Base-by-base conservation (phyloP, 2,329 filamentous ascomycete species). In the Hypoxylon sp. region DNA sequence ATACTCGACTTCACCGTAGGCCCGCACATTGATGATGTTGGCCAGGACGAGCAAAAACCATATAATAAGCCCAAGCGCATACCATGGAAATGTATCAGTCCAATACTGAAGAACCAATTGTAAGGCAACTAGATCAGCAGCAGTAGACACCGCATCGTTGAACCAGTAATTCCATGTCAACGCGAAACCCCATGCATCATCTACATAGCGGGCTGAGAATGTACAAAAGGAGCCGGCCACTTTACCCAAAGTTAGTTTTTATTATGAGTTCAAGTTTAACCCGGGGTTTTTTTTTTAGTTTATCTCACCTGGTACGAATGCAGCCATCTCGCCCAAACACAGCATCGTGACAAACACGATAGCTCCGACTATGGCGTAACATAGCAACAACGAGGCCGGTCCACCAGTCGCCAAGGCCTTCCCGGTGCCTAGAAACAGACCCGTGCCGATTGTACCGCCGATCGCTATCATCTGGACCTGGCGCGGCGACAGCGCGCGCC, bases 381-480 rank as follows among this genome's bases (percentile, higher is more conserved):
- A 83, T 47, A 90, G 83, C 10, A 90, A 79, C 71, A 89, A 83
- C 3, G 86, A 87, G 0, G 85, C 87, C 3, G 88, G 88, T 0
- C 88, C 88, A 31, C 87, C 88, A 0, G 83, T 88, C 0, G 87
- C 83, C 42, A 91, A 78, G 3, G 87, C 85, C 74, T 86, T 87
- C 9, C 88, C 88, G 0, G 87, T 89, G 31, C 88, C 88, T 5
- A 91, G 81, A 70, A 91, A 91, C 3, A 91, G 78, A 2, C 88
- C 88, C 0, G 88, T 90, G 8, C 87, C 86, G 51, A 88, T 88
- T 1, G 85, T 88, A 37, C 86, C 86, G 19, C 85, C 86, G 53
- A 88, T 86, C 47, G 89, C 89, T 67, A 91, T 89, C 88, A 91
- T 90, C 79, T 91, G 88, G 10, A 91, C 86, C 76, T 91, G 89